These are phyloP conservation scores for Oryza meyeriana DNA, from an alignment of 176 grass and related monocot genomes.

Conservation along the genomic window DNA sequence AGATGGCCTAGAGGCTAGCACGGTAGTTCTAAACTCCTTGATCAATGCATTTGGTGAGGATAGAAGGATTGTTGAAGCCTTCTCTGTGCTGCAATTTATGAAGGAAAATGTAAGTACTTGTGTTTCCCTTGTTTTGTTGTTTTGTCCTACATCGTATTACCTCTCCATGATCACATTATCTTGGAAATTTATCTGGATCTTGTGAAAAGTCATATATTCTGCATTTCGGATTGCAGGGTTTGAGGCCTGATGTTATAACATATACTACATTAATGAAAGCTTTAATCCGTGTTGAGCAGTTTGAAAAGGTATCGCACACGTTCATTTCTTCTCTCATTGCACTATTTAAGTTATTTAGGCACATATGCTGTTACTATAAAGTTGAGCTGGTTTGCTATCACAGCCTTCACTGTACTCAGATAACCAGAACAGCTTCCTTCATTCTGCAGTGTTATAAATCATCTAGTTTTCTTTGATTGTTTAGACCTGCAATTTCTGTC, in stretches of 20 bases:
- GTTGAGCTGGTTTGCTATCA: background rate
- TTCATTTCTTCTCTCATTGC: background rate
- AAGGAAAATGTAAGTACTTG: slow-evolving; percentile 79
- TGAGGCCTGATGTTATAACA: slow-evolving; percentile 96
- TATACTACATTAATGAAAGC: slow-evolving; percentile 98
- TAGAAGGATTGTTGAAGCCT: slow-evolving; percentile 86
- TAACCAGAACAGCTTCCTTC: background rate
- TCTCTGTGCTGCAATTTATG: slow-evolving; percentile 92
- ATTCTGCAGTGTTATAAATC: background rate
- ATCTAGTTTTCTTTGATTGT: background rate
- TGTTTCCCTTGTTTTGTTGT: background rate
- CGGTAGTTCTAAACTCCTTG: slow-evolving; percentile 82
- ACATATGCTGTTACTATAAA: background rate
- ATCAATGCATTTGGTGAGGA: slow-evolving; percentile 98
- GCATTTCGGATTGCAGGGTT: slow-evolving; percentile 45
- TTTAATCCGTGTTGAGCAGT: slow-evolving; percentile 94
- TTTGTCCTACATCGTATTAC: slow-evolving; percentile 18
- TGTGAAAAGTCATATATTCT: slow-evolving; percentile 11
- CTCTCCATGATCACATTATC: background rate
- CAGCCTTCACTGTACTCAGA: slow-evolving; percentile 3
- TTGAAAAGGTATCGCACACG: slow-evolving; percentile 68
- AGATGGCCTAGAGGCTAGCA: slow-evolving; percentile 80
- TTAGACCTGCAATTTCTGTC: background rate
- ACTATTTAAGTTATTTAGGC: background rate
- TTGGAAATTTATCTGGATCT: background rate